phyloP scores from a whole-genome alignment of 2,329 filamentous ascomycete genomes.

The Colletotrichum tropicale region DNA sequence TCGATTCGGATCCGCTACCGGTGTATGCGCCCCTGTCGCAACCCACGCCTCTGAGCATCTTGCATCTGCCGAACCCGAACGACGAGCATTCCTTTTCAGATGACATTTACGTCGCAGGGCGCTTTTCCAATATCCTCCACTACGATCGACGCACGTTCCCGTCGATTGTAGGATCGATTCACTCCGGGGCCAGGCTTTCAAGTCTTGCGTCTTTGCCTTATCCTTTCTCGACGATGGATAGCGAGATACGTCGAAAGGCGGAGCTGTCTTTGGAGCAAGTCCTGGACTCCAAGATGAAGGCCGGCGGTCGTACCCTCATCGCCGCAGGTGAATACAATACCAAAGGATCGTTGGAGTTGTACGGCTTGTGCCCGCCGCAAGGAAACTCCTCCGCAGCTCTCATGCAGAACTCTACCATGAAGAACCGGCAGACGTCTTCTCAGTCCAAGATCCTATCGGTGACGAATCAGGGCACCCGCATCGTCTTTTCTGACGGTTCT shows the following conservation, averaged over 20 bases:
- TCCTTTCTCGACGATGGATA: constrained; percentile 67
- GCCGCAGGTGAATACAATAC: constrained; percentile 91
- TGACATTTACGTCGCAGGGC: constrained; percentile 86
- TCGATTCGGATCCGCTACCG: constrained; percentile 57
- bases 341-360: constrained; percentile 89
- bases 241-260: constrained; percentile 60
- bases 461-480: constrained; percentile 77
- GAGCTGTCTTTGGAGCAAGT: constrained; percentile 61
- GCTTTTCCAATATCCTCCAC: constrained; percentile 86
- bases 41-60: constrained; percentile 80
- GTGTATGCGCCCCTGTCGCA: constrained; percentile 77
- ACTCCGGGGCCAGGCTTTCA: constrained; percentile 82
- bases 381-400: constrained; percentile 20
- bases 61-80: constrained; percentile 71
- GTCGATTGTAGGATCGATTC: constrained; percentile 74
- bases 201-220: constrained; percentile 73
- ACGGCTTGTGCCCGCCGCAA: constrained; percentile 57
- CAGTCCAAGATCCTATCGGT: constrained; percentile 83
- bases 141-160: constrained; percentile 91
- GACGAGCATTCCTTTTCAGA: constrained; percentile 63
- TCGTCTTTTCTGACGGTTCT: constrained; percentile 84
- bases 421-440: constrained; percentile 85
- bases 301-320: constrained; percentile 70
- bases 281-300: constrained; percentile 53
- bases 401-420: constrained; percentile 55